Percentiles rank a stretch among this genome's conserved stretches.
These are phyloP conservation scores for Fusarium lyarnte DNA, from an alignment of 2,329 filamentous ascomycete species.

Conservation along the genomic window DNA sequence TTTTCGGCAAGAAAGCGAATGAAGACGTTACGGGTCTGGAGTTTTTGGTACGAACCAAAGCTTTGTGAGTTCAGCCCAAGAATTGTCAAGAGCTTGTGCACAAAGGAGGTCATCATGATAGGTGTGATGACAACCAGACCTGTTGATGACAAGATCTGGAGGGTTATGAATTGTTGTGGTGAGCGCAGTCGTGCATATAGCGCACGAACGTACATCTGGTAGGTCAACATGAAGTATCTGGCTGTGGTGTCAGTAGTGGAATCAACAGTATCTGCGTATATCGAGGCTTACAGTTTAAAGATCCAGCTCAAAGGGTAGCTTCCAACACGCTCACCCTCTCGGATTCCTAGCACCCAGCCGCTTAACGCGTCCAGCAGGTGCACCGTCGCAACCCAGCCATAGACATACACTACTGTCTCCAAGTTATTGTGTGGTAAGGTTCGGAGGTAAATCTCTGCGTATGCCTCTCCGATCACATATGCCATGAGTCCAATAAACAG, in stretches of 20 bases:
- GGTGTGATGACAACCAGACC: conserved; percentile 71
- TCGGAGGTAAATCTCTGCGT: conserved; percentile 74
- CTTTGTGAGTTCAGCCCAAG: conserved; percentile 67
- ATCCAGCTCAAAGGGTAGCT: conserved; percentile 77
- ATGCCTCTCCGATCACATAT: conserved; percentile 74
- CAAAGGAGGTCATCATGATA: conserved; percentile 68
- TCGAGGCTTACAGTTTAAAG: conserved; percentile 69
- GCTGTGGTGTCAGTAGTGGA: conserved; percentile 17
- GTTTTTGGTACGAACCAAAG: conserved; percentile 72
- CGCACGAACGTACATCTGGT: conserved; percentile 76
- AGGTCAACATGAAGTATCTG: conserved; percentile 73
- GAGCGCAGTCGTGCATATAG: conserved; percentile 74
- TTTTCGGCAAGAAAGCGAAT: conserved; percentile 75
- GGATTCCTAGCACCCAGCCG: conserved; percentile 73
- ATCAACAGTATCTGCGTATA: background rate
- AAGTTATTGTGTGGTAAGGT: conserved; percentile 73
- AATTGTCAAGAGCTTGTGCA: conserved; percentile 64
- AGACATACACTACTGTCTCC: conserved; percentile 75
- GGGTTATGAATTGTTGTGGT: conserved; percentile 70
- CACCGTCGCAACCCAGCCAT: conserved; percentile 74
- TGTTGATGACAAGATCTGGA: conserved; percentile 71
- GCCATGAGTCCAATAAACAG: conserved; percentile 70
- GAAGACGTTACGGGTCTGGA: conserved; percentile 73
- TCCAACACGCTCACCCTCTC: conserved; percentile 72
- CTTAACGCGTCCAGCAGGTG: conserved; percentile 71